Evolutionary conservation across 352 stramenopile genomes (phyloP).

Genomic region (Phytophthora kernoviae): DNA sequence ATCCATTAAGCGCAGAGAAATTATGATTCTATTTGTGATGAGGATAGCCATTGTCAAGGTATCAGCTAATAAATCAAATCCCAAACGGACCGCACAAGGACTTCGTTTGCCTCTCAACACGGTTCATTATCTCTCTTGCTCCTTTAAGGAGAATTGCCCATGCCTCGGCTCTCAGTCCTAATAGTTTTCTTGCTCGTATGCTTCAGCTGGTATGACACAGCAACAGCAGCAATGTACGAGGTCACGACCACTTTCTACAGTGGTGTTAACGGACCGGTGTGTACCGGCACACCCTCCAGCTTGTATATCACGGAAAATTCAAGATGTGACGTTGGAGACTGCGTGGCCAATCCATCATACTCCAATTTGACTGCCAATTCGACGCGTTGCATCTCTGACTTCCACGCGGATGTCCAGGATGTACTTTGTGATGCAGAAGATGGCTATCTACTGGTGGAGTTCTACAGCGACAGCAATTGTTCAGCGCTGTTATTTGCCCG

Average conservation of each 20-base stretch:
- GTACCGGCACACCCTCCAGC: not conserved
- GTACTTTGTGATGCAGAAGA: not conserved
- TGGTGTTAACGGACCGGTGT: not conserved
- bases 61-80: no score
- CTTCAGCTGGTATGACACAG: not conserved
- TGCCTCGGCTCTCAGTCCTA: not conserved
- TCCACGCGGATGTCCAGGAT: not conserved
- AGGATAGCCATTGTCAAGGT: no score
- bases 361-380: not conserved
- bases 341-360: not conserved
- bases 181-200: not conserved
- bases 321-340: not conserved
- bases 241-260: not conserved
- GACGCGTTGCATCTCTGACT: not conserved
- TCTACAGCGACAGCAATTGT: slow-evolving; percentile 2
- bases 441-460: not conserved
- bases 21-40: no score
- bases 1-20: no score
- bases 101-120: no score
- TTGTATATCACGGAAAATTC: not conserved
- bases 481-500: not conserved
- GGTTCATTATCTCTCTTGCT: not conserved
- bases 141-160: no score
- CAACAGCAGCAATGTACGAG: not conserved
- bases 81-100: no score